Evolutionary conservation across 768 basidiomycete genomes (phyloP).

Genomic region (Antrodiella citrinella): DNA sequence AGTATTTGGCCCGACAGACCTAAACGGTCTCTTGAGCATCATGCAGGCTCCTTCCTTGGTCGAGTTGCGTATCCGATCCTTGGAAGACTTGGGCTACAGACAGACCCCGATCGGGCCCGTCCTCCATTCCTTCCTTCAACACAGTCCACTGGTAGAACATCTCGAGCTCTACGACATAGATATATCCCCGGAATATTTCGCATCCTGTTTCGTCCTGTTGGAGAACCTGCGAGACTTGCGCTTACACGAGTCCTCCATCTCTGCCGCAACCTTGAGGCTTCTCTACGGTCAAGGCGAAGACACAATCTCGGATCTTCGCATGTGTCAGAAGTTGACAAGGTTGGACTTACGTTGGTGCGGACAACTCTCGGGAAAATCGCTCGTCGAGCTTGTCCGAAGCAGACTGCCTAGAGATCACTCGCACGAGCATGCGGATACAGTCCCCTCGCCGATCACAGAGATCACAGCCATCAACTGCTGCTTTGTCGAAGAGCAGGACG

Average conservation of each 20-base stretch:
- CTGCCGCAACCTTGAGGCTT: constrained; percentile 33
- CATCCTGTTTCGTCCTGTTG: constrained; percentile 27
- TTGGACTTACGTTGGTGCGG: constrained; percentile 57
- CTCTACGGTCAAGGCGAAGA: constrained; percentile 26
- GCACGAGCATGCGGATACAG: neutral
- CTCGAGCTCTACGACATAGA: constrained; percentile 45
- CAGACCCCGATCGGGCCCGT: constrained; percentile 25
- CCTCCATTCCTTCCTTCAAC: constrained; percentile 24
- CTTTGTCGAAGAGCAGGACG: constrained; percentile 45
- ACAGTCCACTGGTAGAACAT: constrained; percentile 27
- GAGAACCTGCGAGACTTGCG: constrained; percentile 38
- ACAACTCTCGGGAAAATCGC: constrained; percentile 39
- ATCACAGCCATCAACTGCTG: constrained; percentile 51
- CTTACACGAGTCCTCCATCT: constrained; percentile 51
- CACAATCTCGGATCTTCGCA: constrained; percentile 1
- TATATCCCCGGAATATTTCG: constrained; percentile 31
- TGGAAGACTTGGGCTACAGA: constrained; percentile 25
- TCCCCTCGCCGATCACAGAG: constrained; percentile 28
- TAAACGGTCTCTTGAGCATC: constrained; percentile 22
- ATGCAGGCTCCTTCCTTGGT: constrained; percentile 29
- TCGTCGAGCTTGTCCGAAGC: constrained; percentile 41
- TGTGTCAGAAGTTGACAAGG: constrained; percentile 38
- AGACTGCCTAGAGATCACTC: constrained; percentile 17
- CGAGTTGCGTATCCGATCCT: constrained; percentile 34
- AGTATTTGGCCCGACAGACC: constrained; percentile 23